A percentile compares a stretch with the other conserved stretches of the same genome.
phyloP scores from a whole-genome alignment of 176 grass and related monocot species.

The Puya raimondii region DNA sequence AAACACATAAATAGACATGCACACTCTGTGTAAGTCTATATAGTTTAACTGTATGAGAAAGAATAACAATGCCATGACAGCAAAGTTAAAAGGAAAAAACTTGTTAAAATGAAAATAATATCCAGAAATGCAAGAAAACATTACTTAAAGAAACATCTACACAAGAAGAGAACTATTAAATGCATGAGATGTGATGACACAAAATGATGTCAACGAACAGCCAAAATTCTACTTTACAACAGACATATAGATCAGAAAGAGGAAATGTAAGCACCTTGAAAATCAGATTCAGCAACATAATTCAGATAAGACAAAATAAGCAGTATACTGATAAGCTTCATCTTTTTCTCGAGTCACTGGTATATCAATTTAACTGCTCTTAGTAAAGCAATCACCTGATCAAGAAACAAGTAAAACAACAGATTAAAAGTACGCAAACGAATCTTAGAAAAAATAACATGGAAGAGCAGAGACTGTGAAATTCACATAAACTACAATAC shows the following conservation, averaged over 20 bases:
- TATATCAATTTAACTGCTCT: neutral
- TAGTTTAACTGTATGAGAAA: too few relatives aligned
- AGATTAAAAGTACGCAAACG: neutral
- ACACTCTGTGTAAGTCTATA: too few relatives aligned
- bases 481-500: neutral
- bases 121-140: too few relatives aligned
- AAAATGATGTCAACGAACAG: neutral
- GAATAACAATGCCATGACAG: too few relatives aligned
- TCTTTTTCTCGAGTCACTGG: conserved; percentile 15
- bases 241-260: neutral
- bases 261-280: conserved; percentile 39
- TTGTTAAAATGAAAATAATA: too few relatives aligned
- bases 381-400: neutral
- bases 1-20: too few relatives aligned
- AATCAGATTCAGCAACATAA: conserved; percentile 39
- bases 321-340: conserved; percentile 36
- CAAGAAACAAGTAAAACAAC: neutral
- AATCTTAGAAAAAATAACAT: neutral
- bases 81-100: too few relatives aligned
- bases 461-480: neutral
- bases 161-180: too few relatives aligned
- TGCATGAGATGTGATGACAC: too few relatives aligned
- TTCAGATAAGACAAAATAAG: conserved; percentile 27
- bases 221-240: neutral
- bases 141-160: too few relatives aligned